Base-by-base conservation (phyloP, 2,329 filamentous ascomycete genomes). In the Ceratocystiopsis sp. region DNA sequence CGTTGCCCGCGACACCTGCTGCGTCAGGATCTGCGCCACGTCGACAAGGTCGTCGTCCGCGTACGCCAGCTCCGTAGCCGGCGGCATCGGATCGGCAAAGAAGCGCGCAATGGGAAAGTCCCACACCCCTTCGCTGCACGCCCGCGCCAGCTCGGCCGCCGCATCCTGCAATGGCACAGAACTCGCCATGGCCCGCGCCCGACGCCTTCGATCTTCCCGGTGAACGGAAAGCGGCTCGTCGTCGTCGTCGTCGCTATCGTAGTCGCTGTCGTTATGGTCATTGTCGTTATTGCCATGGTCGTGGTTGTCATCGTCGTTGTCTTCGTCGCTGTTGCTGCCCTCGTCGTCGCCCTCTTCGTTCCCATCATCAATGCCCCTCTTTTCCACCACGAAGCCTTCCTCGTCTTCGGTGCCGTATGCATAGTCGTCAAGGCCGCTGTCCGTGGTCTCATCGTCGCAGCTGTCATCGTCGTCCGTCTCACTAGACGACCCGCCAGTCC, bases 1-100 rank as follows among this genome's bases (percentile, higher is more conserved):
- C 13, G 49, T 51, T 21, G 46, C 42, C 4, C 45, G 45, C 3
- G 73, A 67, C 18, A 78, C 70, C 54, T 85, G 80, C 46, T 83
- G 78, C 2, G 77, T 78, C n/a, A 84, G 59, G 35, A 84, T 71
- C 52, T 84, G 80, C 0, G 78, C 79, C 21, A 80, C 67, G 42
- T 74, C 72, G 33, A 84, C 73, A 46, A 73, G 66, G 36, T 81
- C 76, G 3, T 75, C 68, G 43, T 78, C 74, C 2, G 64, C 59
- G 15, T 68, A 55, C 11, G 62, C 58, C 19, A 67, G 53, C 19
- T 68, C 64, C 11, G 67, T 51, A 32, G 59, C 56, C 1, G 67
- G 56, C 11, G 73, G 73, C 50, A 78, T 71, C 6, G 72, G 69
- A 19, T 77, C 72, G 2, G 69, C 66, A 51, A 79, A 76, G 50